Percentiles rank a stretch among this genome's conserved stretches.
phyloP scores from a whole-genome alignment of 805 yeast genomes.

The Jamesozyma hellenica region DNA sequence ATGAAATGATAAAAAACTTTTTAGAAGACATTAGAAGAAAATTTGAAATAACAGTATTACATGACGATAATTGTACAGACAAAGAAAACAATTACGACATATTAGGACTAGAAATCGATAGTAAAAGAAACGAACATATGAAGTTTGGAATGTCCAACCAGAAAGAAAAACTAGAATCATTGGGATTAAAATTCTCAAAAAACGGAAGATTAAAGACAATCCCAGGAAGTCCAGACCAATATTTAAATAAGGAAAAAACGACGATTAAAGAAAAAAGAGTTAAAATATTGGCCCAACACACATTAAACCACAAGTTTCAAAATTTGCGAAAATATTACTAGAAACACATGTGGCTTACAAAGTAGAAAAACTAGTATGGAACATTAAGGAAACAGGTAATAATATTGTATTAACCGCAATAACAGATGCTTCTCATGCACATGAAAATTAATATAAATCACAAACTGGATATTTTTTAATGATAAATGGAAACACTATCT shows the following conservation, averaged over 20 bases:
- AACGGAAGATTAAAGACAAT: slow-evolving; percentile 2
- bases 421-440: slow-evolving; percentile 4
- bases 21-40: background rate
- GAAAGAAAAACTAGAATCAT: slow-evolving; percentile 4
- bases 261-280: slow-evolving; percentile 2
- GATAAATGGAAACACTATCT: slow-evolving; percentile 1
- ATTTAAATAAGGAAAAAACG: slow-evolving; percentile 3
- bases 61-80: slow-evolving; percentile 5
- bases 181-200: slow-evolving; percentile 1
- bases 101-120: slow-evolving; percentile 9
- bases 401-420: background rate
- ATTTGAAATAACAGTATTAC: slow-evolving; percentile 9
- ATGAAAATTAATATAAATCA: slow-evolving; percentile 2
- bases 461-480: slow-evolving; percentile 2
- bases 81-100: slow-evolving; percentile 8
- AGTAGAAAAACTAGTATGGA: slow-evolving; percentile 5
- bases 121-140: slow-evolving; percentile 2
- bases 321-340: slow-evolving; percentile 1
- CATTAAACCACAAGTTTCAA: slow-evolving; percentile 3
- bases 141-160: slow-evolving; percentile 10
- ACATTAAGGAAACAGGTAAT: background rate
- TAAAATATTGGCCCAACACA: slow-evolving; percentile 5
- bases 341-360: slow-evolving; percentile 6
- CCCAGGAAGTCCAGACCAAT: slow-evolving; percentile 9
- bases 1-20: background rate